A percentile compares a stretch with the other conserved stretches of the same genome.
Conservation (phyloP, 257 asterid genomes). For the Solanum pennellii region DNA sequence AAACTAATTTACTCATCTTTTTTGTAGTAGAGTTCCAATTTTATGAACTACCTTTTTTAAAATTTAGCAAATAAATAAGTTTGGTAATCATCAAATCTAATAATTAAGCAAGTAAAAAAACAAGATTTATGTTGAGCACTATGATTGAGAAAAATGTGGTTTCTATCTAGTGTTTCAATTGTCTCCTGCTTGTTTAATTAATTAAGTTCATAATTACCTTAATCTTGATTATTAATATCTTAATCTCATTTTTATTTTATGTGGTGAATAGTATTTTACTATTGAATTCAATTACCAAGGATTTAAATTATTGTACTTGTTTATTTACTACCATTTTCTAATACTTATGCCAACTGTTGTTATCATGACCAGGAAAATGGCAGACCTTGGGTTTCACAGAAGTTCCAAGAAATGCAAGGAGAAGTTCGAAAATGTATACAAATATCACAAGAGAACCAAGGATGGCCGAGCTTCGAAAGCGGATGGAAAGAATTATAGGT, state of each 20-base stretch:
- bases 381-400: conserved; percentile 77
- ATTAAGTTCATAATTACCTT: not conserved
- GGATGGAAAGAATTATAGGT: conserved; percentile 75
- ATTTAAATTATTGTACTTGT: not conserved
- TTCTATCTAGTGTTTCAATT: not conserved
- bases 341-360: not conserved
- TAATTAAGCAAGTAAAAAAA: not conserved
- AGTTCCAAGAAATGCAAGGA: conserved; percentile 87
- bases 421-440: conserved; percentile 87
- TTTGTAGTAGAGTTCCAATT: not conserved
- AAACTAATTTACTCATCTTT: not conserved
- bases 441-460: conserved; percentile 82
- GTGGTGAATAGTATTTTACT: conserved; percentile 10
- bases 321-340: not conserved
- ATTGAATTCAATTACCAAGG: conserved; percentile 6
- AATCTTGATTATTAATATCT: not conserved
- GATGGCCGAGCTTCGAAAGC: conserved; percentile 80
- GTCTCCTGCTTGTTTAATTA: not conserved
- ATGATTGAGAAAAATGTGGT: conserved; percentile 11
- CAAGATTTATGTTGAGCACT: not conserved
- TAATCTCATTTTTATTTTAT: conserved; percentile 28
- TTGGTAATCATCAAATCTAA: not conserved
- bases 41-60: not conserved
- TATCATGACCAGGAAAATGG: conserved; percentile 62
- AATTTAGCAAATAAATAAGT: not conserved